These are phyloP conservation scores for Silene vulgaris DNA, from an alignment of 179 eudicot species.

Conservation along the genomic window DNA sequence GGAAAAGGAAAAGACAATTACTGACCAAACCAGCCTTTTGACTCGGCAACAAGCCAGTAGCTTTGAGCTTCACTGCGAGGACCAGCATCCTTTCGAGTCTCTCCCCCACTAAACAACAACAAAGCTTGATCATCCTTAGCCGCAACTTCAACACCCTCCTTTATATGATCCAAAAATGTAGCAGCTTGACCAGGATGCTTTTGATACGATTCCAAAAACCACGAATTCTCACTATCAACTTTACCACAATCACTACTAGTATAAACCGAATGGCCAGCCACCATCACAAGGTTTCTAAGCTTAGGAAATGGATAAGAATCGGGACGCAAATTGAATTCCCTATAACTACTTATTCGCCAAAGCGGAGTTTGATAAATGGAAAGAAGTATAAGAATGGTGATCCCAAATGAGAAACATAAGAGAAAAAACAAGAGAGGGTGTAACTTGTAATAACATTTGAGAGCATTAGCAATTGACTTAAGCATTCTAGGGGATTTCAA, in stretches of 20 bases:
- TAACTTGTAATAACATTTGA: conserved; percentile 48
- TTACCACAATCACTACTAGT: conserved; percentile 83
- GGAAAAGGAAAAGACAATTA: conserved; percentile 3
- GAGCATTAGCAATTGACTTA: conserved; percentile 42
- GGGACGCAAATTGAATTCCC: conserved; percentile 24
- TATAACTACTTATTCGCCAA: conserved; percentile 28
- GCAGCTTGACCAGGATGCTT: conserved; percentile 94
- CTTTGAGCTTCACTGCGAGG: conserved; percentile 99
- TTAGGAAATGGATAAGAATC: conserved; percentile 50
- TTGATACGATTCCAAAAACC: conserved; percentile 91
- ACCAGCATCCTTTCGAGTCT: conserved; percentile 93
- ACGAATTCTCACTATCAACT: conserved; percentile 77
- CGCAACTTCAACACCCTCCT: conserved; percentile 64
- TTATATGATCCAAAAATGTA: conserved; percentile 72
- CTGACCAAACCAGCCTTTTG: conserved; percentile 91
- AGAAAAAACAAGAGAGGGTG: conserved; percentile 57
- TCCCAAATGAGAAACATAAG: conserved; percentile 51
- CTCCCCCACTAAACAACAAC: conserved; percentile 95
- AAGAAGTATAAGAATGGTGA: conserved; percentile 40
- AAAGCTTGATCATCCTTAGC: conserved; percentile 64
- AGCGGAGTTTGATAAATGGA: conserved; percentile 39
- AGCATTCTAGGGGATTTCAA: conserved; percentile 47
- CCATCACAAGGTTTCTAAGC: conserved; percentile 86
- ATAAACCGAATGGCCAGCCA: conserved; percentile 96
- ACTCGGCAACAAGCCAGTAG: conserved; percentile 93